Conservation (phyloP, 2,329 filamentous ascomycete genomes). For the Pestalotiopsis sp. region DNA sequence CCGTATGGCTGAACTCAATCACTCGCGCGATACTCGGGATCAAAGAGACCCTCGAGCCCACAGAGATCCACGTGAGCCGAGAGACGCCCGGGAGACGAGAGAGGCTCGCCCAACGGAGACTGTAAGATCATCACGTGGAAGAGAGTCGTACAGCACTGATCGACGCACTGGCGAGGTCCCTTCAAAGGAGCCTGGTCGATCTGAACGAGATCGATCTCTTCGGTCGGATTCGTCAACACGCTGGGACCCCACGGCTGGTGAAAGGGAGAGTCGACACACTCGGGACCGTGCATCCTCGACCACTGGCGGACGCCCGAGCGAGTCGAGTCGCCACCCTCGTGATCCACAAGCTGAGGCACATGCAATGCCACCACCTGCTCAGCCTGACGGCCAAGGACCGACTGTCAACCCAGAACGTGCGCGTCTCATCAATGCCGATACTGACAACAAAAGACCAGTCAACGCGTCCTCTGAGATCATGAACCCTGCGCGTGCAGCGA, state of each 20-base stretch:
- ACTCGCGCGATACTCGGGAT: conserved; percentile 31
- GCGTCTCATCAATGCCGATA: conserved; percentile 41
- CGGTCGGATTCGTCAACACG: conserved; percentile 29
- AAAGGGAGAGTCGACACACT: conserved; percentile 36
- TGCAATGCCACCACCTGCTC: conserved; percentile 30
- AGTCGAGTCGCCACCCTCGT: conserved; percentile 26
- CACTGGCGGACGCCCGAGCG: conserved; percentile 22
- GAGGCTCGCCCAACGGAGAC: conserved; percentile 41
- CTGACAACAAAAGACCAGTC: neutral
- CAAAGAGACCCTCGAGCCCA: conserved; percentile 21
- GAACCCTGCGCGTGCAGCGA: conserved; percentile 50
- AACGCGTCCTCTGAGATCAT: conserved; percentile 40
- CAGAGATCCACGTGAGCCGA: conserved; percentile 34
- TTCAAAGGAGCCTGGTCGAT: conserved; percentile 37
- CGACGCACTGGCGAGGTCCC: conserved; percentile 42
- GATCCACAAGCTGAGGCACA: conserved; percentile 30
- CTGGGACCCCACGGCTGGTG: conserved; percentile 36
- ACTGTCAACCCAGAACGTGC: conserved; percentile 59
- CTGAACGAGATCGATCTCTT: conserved; percentile 41
- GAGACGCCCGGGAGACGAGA: conserved; percentile 40
- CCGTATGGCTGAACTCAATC: conserved; percentile 28
- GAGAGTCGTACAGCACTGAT: conserved; percentile 44
- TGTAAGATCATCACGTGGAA: conserved; percentile 41
- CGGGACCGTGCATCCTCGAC: conserved; percentile 35
- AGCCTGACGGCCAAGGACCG: conserved; percentile 41